These are phyloP conservation scores for Sporisorium exsertum DNA, from an alignment of 1,284 basidiomycete species.

Conservation along the genomic window DNA sequence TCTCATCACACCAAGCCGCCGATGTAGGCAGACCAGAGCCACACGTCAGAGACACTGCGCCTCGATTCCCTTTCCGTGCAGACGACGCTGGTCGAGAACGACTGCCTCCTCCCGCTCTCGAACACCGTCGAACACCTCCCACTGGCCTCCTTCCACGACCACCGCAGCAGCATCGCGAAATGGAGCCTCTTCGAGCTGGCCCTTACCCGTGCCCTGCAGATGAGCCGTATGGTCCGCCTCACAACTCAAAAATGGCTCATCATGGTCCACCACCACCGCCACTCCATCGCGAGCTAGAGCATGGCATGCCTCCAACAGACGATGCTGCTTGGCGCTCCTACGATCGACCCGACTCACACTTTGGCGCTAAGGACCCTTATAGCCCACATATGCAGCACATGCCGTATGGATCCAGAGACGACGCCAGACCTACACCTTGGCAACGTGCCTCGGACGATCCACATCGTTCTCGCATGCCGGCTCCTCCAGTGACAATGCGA, in stretches of 20 bases:
- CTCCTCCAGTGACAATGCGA: conserved; percentile 13
- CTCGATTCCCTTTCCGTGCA: conserved; percentile 5
- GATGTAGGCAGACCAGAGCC: conserved; percentile 6
- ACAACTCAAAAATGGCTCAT: conserved; percentile 6
- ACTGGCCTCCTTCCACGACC: conserved; percentile 19
- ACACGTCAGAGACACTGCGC: conserved; percentile 6
- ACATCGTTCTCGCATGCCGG: conserved; percentile 30
- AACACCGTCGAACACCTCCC: conserved; percentile 21
- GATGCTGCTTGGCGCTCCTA: conserved; percentile 28
- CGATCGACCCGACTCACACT: conserved; percentile 24
- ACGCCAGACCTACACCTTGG: conserved; percentile 20
- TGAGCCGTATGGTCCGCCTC: conserved; percentile 11
- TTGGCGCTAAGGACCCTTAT: conserved; percentile 23
- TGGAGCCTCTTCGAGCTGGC: conserved; percentile 10
- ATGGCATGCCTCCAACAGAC: conserved; percentile 19
- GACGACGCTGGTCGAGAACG: conserved; percentile 17
- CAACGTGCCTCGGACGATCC: conserved; percentile 22
- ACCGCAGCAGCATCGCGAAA: conserved; percentile 12
- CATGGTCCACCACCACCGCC: conserved; percentile 23
- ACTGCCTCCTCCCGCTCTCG: conserved; percentile 19
- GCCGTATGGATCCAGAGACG: conserved; percentile 17
- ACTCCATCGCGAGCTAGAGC: conserved; percentile 18
- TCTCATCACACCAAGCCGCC: conserved; percentile 16
- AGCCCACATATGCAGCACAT: conserved; percentile 20
- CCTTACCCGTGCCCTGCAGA: conserved; percentile 15